Percentiles rank a stretch among this genome's conserved stretches.
These are phyloP conservation scores for Phytophthora brassicae DNA, from an alignment of 352 stramenopile species.

Conservation along the genomic window DNA sequence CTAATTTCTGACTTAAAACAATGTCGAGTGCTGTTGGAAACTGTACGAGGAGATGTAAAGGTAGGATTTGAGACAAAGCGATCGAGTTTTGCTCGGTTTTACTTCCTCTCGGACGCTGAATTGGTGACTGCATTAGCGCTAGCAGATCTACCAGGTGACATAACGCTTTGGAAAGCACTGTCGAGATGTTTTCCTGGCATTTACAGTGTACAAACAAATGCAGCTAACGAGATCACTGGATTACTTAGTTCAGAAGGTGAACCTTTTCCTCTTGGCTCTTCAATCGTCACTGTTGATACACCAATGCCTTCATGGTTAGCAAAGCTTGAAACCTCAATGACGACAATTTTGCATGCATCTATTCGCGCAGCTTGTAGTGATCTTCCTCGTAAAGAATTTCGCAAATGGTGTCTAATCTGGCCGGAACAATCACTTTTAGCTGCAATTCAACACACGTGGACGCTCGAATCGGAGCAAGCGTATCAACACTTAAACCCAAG, in stretches of 20 bases:
- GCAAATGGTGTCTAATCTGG: slow-evolving; percentile 82
- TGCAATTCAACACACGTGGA: slow-evolving; percentile 60
- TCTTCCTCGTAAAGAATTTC: slow-evolving; percentile 74
- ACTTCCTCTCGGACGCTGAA: slow-evolving; percentile 64
- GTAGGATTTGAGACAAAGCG: slow-evolving; percentile 56
- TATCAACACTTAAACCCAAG: slow-evolving; percentile 25
- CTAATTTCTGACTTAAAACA: slow-evolving; percentile 40
- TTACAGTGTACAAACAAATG: slow-evolving; percentile 45
- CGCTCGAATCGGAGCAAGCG: slow-evolving; percentile 53
- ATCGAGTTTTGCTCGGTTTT: slow-evolving; percentile 64
- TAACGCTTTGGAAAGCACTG: slow-evolving; percentile 45
- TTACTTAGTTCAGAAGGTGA: slow-evolving; percentile 58
- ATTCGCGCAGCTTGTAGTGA: slow-evolving; percentile 64
- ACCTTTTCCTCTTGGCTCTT: slow-evolving; percentile 50
- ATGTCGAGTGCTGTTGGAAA: slow-evolving; percentile 51
- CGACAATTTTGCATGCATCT: slow-evolving; percentile 69
- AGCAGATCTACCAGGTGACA: slow-evolving; percentile 15
- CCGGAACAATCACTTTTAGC: slow-evolving; percentile 70
- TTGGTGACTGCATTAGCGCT: slow-evolving; percentile 48
- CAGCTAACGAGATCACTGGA: slow-evolving; percentile 51
- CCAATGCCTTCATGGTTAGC: slow-evolving; percentile 49
- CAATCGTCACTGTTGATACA: slow-evolving; percentile 46
- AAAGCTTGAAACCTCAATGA: slow-evolving; percentile 65
- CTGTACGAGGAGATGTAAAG: slow-evolving; percentile 39
- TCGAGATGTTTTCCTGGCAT: slow-evolving; percentile 66